Percentiles rank a stretch among this genome's conserved stretches.
phyloP scores from a whole-genome alignment of 345 rosid species.

The Moricandia arvensis region DNA sequence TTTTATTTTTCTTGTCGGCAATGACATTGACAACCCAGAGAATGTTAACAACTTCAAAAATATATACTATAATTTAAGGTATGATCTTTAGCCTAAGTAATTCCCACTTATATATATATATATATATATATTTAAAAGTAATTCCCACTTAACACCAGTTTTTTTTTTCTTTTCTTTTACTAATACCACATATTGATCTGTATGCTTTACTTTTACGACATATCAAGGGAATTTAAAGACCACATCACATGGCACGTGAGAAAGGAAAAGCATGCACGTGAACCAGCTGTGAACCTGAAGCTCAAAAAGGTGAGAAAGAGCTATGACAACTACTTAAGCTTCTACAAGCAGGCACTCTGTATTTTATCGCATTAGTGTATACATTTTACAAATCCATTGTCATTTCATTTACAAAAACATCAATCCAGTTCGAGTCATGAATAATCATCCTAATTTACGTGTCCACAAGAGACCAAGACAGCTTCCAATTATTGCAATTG shows the following conservation, averaged over 20 bases:
- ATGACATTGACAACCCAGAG: neutral
- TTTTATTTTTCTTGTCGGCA: neutral
- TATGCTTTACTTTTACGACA: neutral
- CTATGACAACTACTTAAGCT: conserved; percentile 27
- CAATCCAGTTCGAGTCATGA: neutral
- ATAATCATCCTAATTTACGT: conserved; percentile 16
- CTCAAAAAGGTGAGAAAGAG: conserved; percentile 21
- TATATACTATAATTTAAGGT: neutral
- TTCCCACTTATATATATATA: neutral
- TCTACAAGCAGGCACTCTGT: conserved; percentile 26
- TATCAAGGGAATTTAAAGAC: conserved; percentile 25
- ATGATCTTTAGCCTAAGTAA: neutral
- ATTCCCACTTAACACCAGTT: neutral
- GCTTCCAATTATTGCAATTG: conserved; percentile 23
- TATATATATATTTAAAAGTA: no score
- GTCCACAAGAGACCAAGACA: conserved; percentile 11
- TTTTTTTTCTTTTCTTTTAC: neutral
- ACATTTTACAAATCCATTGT: neutral
- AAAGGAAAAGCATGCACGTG: conserved; percentile 30
- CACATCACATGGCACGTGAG: conserved; percentile 38
- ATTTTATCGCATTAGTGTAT: conserved; percentile 6
- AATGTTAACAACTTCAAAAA: neutral
- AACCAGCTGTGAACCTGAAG: conserved; percentile 30
- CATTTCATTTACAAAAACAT: neutral
- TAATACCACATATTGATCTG: neutral